These are phyloP conservation scores for Maudiozyma serrabonitensis DNA, from an alignment of 805 yeast species.

Conservation along the genomic window DNA sequence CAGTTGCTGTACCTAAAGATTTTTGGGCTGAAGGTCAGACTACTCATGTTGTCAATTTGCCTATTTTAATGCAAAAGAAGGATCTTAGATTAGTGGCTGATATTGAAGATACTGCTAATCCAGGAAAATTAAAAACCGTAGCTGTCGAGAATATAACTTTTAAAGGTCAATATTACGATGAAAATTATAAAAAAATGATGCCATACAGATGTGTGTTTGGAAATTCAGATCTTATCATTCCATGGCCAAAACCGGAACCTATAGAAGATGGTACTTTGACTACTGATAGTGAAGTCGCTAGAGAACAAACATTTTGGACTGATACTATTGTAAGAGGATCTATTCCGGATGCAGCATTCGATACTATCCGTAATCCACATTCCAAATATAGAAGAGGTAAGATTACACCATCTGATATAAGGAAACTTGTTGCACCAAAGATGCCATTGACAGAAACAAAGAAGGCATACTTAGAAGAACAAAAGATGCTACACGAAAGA, in stretches of 20 bases:
- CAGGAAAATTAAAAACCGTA: conserved; percentile 53
- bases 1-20: conserved; percentile 58
- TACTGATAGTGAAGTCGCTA: conserved; percentile 47
- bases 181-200: conserved; percentile 58
- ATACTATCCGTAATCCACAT: conserved; percentile 66
- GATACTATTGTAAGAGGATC: conserved; percentile 58
- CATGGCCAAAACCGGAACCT: conserved; percentile 75
- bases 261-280: conserved; percentile 48
- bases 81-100: conserved; percentile 73
- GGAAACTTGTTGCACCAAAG: conserved; percentile 53
- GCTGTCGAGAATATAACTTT: conserved; percentile 69
- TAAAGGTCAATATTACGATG: conserved; percentile 65
- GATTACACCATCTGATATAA: conserved; percentile 53
- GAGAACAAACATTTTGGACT: conserved; percentile 67
- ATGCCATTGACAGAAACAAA: conserved; percentile 68
- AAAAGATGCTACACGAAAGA: conserved; percentile 35
- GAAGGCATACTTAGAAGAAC: conserved; percentile 51
- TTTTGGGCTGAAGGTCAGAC: conserved; percentile 66
- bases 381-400: conserved; percentile 58
- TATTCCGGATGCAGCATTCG: conserved; percentile 56
- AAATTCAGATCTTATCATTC: conserved; percentile 60
- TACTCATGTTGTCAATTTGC: conserved; percentile 62
- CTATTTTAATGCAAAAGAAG: conserved; percentile 47
- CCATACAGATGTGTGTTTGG: conserved; percentile 72
- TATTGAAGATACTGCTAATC: conserved; percentile 47